Percentiles rank a stretch among this genome's conserved stretches.
Conservation (phyloP, 208 protist species). For the Leptomonas seymouri region DNA sequence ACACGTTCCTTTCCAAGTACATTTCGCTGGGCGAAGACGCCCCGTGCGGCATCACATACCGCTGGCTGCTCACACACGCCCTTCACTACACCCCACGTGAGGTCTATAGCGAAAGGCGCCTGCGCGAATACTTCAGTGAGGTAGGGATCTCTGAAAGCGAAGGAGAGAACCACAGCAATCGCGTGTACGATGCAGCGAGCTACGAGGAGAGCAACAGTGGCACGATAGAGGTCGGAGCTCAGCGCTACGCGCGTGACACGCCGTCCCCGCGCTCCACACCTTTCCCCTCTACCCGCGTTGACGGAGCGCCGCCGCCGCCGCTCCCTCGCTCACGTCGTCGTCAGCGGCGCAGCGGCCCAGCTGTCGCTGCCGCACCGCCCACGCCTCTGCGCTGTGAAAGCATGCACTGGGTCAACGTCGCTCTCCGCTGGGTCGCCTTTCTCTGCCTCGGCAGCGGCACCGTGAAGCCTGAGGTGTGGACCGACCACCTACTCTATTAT, state of each 20-base stretch:
- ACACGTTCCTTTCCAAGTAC: conserved; percentile 11
- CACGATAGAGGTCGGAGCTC: not conserved
- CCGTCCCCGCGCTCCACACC: not conserved
- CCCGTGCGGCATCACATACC: conserved; percentile 19
- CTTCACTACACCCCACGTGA: conserved; percentile 30
- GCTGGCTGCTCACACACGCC: conserved; percentile 31
- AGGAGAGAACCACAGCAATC: not conserved
- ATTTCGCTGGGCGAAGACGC: conserved; percentile 22
- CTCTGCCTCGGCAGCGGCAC: conserved; percentile 75
- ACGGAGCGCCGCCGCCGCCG: not conserved
- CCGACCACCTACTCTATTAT: conserved; percentile 55
- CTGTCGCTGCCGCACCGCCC: conserved; percentile 8
- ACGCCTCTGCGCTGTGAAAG: conserved; percentile 40
- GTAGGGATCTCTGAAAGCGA: not conserved
- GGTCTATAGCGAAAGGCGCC: conserved; percentile 23
- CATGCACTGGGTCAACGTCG: conserved; percentile 67
- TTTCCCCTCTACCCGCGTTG: not conserved
- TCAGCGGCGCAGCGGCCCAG: conserved; percentile 18
- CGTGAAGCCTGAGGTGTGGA: conserved; percentile 60
- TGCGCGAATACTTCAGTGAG: conserved; percentile 17
- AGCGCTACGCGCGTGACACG: not conserved
- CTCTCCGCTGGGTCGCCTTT: conserved; percentile 59
- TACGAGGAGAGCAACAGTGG: not conserved
- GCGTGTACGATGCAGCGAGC: not conserved
- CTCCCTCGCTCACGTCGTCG: conserved; percentile 19